Percentiles rank a stretch among this genome's conserved stretches.
Conservation (phyloP, 1,284 basidiomycete species). For the Neotropicomus parvogracilis region DNA sequence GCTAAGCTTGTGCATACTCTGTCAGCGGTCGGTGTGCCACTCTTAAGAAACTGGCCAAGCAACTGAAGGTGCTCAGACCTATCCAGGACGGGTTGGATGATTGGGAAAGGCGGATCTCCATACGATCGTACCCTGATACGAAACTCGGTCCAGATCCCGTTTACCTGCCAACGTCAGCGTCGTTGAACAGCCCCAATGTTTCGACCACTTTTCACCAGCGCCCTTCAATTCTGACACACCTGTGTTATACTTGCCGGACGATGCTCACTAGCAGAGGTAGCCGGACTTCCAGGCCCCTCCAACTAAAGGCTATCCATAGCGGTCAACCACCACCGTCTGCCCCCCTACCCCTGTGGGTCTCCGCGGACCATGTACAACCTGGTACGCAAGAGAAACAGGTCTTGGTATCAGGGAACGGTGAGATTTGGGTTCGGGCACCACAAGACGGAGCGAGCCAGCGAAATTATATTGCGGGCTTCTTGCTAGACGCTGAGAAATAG, state of each 20-base stretch:
- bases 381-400: conserved; percentile 3
- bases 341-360: conserved; percentile 40
- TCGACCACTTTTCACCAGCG: conserved; percentile 16
- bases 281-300: conserved; percentile 33
- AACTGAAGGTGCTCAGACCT: conserved; percentile 45
- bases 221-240: conserved; percentile 42
- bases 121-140: conserved; percentile 50
- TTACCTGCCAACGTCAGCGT: conserved; percentile 6
- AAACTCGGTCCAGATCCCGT: conserved; percentile 16
- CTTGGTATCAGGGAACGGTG: conserved; percentile 3
- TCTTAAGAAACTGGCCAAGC: not conserved
- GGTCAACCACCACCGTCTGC: conserved; percentile 11
- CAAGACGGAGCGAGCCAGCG: conserved; percentile 33
- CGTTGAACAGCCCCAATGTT: conserved; percentile 14
- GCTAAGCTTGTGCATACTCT: conserved; percentile 58
- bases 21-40: conserved; percentile 58
- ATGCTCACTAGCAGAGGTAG: conserved; percentile 64
- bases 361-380: conserved; percentile 7
- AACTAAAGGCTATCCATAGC: not conserved
- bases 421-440: conserved; percentile 23
- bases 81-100: conserved; percentile 62
- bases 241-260: conserved; percentile 77
- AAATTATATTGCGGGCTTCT: conserved; percentile 34
- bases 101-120: conserved; percentile 73
- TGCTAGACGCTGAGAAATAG: conserved; percentile 27